Evolutionary conservation across 495 filamentous ascomycete species (phyloP).

Genomic region (Trichoderma reesei): DNA sequence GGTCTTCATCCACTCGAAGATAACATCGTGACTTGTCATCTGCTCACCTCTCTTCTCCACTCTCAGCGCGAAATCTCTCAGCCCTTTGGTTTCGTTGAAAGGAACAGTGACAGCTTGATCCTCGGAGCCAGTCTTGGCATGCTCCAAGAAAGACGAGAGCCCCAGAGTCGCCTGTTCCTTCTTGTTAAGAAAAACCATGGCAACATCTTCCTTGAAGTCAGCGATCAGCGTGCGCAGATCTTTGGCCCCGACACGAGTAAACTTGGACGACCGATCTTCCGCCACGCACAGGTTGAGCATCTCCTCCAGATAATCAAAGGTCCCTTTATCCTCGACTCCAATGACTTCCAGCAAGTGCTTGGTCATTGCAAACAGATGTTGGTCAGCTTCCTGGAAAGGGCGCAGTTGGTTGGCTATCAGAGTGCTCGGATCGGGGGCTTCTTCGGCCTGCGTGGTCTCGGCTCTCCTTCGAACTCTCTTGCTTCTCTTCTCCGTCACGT

Average conservation of each 20-base stretch:
- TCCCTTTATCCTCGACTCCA: conserved; percentile 46
- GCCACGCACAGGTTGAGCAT: conserved; percentile 40
- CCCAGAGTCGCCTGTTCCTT: conserved; percentile 32
- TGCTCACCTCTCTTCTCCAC: conserved; percentile 40
- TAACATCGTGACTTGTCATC: conserved; percentile 51
- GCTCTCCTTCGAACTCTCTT: conserved; percentile 66
- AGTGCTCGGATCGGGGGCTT: conserved; percentile 57
- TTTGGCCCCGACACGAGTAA: conserved; percentile 27
- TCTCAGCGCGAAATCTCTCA: conserved; percentile 44
- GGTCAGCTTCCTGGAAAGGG: conserved; percentile 58
- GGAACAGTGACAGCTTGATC: conserved; percentile 38
- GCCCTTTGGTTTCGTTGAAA: conserved; percentile 46
- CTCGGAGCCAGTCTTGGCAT: conserved; percentile 55
- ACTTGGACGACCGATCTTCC: conserved; percentile 33
- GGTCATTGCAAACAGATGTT: conserved; percentile 62
- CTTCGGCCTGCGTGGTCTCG: conserved; percentile 58
- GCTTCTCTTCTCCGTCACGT: conserved; percentile 63
- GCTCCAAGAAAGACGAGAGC: conserved; percentile 67
- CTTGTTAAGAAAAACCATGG: conserved; percentile 32
- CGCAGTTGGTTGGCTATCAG: conserved; percentile 64
- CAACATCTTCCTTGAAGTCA: conserved; percentile 33
- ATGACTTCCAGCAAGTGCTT: conserved; percentile 57
- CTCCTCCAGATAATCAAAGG: conserved; percentile 40
- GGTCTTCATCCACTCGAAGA: conserved; percentile 54
- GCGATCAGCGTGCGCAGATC: conserved; percentile 33